phyloP scores from a whole-genome alignment of 441 rosid genomes.

The Theobroma grandiflorum region DNA sequence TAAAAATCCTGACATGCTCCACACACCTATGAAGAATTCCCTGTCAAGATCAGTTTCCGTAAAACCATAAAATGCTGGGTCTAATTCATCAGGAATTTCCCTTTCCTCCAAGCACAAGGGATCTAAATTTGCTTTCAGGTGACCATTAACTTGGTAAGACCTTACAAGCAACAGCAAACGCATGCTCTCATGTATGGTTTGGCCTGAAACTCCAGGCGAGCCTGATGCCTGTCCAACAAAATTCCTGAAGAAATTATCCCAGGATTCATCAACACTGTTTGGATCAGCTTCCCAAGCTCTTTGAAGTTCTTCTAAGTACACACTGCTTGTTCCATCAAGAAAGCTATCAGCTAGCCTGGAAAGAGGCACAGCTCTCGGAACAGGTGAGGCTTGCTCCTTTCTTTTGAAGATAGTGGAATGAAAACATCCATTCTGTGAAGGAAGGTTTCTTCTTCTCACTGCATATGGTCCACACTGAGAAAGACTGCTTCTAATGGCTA shows the following conservation, averaged over 20 bases:
- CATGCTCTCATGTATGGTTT: conserved; percentile 82
- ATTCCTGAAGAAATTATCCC: conserved; percentile 80
- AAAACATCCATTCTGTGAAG: conserved; percentile 41
- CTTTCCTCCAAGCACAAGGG: conserved; percentile 67
- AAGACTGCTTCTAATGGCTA: conserved; percentile 48
- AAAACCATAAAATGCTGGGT: conserved; percentile 65
- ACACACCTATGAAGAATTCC: conserved; percentile 74
- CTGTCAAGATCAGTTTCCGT: conserved; percentile 71
- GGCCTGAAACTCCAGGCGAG: conserved; percentile 73
- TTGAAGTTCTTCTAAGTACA: conserved; percentile 81
- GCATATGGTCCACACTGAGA: conserved; percentile 61
- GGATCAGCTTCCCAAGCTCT: conserved; percentile 81
- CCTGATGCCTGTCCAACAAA: conserved; percentile 71
- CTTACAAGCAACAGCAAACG: conserved; percentile 67
- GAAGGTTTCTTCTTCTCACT: conserved; percentile 48
- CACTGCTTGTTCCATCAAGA: conserved; percentile 74
- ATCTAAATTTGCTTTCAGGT: conserved; percentile 72
- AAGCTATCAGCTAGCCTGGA: conserved; percentile 73
- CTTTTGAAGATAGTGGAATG: conserved; percentile 51
- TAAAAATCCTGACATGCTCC: conserved; percentile 79
- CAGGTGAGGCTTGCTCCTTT: conserved; percentile 54
- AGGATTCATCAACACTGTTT: conserved; percentile 71
- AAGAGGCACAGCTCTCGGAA: conserved; percentile 67
- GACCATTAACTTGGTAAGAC: conserved; percentile 83
- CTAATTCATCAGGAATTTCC: conserved; percentile 60